Base-by-base conservation (phyloP, 1,284 basidiomycete species). In the Trichosporon coremiiforme region DNA sequence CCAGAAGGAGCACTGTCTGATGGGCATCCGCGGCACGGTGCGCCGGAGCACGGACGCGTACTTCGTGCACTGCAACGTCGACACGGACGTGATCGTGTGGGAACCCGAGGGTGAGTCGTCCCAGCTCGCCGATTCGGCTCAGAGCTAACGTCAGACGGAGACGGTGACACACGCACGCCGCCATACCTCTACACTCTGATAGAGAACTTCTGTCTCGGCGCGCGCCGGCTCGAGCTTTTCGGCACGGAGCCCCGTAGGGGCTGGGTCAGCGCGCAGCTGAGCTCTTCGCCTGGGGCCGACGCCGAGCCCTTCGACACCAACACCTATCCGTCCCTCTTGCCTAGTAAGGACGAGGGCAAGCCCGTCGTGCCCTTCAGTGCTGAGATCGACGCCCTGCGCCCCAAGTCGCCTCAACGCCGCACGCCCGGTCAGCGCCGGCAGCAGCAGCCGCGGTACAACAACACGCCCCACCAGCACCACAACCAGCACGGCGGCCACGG, bases 31-130 rank as follows among this genome's bases (percentile, higher is more conserved):
- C 41, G 96, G 96, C 1, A 99, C 96, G 0, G 96, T 99, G 2
- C 89, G 95, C 17, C 87, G 96, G 31, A 95, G 93, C 22, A 94
- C 91, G 1, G 96, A 99, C 81, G 90, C 89, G 70, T 91, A 93
- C 89, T 96, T 98, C 81, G 95, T 98, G 0, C 95, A 99, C 82
- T 98, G 96, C 82, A 99, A 99, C 82, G 91, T 99, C 73, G 95
- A 98, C 81, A 98, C 95, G 35, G 96, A 99, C 82, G 93, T 98
- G 4, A 91, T 98, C 73, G 89, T 99, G 17, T 98, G 95, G 94
- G 89, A 66, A 57, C 82, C 86, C 0, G 76, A 75, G 7, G 83
- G 82, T 83, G 73, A 71, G 79, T 75, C 1, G 8, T 22, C 20
- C 4, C 17, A 47, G 45, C 20, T 53, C 4, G 22, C 6, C 9